Evolutionary conservation across 1,139 yeast species (phyloP).

Genomic region (Eremothecium cymbalariae): DNA sequence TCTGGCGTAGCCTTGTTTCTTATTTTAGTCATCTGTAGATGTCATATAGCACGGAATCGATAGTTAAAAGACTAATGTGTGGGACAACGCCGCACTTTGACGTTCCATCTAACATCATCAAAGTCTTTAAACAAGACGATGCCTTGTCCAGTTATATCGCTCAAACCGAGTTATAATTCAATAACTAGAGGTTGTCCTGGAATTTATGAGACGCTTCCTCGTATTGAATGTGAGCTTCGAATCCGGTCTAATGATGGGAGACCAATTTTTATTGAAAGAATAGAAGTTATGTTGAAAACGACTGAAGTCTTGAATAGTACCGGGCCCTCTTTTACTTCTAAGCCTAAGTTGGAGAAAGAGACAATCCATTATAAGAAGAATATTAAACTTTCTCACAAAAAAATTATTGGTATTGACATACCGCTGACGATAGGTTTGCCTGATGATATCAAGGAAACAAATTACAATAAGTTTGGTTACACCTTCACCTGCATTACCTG

Average conservation of each 20-base stretch:
- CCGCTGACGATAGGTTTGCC: conserved; percentile 56
- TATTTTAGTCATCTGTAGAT: too few relatives aligned
- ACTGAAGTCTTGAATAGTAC: conserved; percentile 20
- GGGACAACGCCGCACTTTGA: neutral
- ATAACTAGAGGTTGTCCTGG: conserved; percentile 59
- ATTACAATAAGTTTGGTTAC: conserved; percentile 31
- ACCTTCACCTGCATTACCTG: conserved; percentile 28
- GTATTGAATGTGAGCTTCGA: conserved; percentile 31
- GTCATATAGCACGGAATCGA: too few relatives aligned
- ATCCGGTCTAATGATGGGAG: conserved; percentile 40
- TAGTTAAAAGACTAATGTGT: neutral
- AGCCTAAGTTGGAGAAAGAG: conserved; percentile 38
- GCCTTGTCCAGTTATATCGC: conserved; percentile 29
- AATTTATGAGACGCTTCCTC: conserved; percentile 45
- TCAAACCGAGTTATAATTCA: conserved; percentile 43
- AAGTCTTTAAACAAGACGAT: conserved; percentile 7
- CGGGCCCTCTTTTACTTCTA: conserved; percentile 26
- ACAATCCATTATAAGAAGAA: conserved; percentile 23
- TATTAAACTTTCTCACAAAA: conserved; percentile 36
- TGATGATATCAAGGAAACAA: conserved; percentile 42
- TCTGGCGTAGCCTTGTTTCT: neutral
- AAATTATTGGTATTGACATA: conserved; percentile 47
- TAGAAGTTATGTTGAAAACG: conserved; percentile 36
- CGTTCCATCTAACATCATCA: neutral
- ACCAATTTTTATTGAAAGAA: conserved; percentile 70